phyloP scores from a whole-genome alignment of 2,329 filamentous ascomycete species.

The Trichoderma koningii region DNA sequence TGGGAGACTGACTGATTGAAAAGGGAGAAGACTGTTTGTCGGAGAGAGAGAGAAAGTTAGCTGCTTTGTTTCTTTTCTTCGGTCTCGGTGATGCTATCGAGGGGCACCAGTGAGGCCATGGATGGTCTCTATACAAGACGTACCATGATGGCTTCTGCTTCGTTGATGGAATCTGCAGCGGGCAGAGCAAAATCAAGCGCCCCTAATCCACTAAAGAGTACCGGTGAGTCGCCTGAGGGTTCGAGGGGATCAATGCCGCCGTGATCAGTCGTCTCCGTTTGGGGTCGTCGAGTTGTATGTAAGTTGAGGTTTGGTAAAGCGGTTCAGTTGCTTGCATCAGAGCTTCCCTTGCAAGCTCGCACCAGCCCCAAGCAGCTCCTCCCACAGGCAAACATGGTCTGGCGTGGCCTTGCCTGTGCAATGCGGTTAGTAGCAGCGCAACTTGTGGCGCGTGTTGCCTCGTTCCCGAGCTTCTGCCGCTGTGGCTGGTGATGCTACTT shows the following conservation, averaged over 20 bases:
- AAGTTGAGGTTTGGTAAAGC: background rate
- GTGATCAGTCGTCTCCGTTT: background rate
- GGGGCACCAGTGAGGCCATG: background rate
- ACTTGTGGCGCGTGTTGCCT: conserved; percentile 11
- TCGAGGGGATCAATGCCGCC: background rate
- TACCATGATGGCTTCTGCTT: conserved; percentile 37
- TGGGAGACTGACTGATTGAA: conserved; percentile 76
- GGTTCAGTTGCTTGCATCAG: background rate
- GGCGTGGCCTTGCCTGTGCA: conserved; percentile 31
- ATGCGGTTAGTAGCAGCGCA: background rate
- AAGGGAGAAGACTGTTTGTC: conserved; percentile 76
- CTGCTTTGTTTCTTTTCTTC: conserved; percentile 19
- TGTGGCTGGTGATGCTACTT: conserved; percentile 21
- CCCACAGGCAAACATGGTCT: conserved; percentile 34
- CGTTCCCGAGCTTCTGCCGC: conserved; percentile 23
- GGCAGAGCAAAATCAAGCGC: background rate
- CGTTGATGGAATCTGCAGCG: background rate
- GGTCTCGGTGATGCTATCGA: conserved; percentile 12
- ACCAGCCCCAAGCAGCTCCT: conserved; percentile 8
- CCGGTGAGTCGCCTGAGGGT: background rate
- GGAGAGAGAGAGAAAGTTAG: conserved; percentile 36
- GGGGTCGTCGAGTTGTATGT: no score
- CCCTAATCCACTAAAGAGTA: background rate
- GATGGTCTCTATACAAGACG: background rate
- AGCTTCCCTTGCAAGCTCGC: conserved; percentile 17